Evolutionary conservation across 176 grass and related monocot genomes (phyloP), one percentile per base, ranked within the genome.

Genomic region (Hyparrhenia diplandra): DNA sequence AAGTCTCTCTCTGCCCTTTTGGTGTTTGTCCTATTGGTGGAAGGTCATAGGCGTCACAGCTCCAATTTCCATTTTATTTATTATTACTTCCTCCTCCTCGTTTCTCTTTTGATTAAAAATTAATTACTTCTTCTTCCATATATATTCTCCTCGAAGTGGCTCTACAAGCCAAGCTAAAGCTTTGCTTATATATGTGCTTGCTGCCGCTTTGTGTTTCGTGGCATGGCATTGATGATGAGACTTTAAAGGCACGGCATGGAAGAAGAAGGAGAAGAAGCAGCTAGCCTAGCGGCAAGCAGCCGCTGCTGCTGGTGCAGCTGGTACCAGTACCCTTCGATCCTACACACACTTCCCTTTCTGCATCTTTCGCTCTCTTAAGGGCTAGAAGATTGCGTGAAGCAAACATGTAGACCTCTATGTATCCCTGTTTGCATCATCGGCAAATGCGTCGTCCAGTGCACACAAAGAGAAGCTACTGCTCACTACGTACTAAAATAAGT

Each of bases 231-330:
- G 58, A 57, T 57, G 92, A 92, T 92, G 88, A 94, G 88, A 90
- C 95, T 98, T 98, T 89, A 98, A 98, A 94, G 95, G 92, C 92
- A 98, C 95, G 95, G 86, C 87, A 94, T 84, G 92, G 83, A 92
- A 67, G 64, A 89, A 54, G 69, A 49, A 88, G 77, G n/a, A n/a
- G 78, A 34, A 27, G 40, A 9, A 3, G n/a, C 23, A n/a, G n/a
- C n/a, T n/a, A n/a, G n/a, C n/a, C 10, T 5, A 6, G 3, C 2
- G 3, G n/a, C n/a, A n/a, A n/a, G 21, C 55, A 2, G 57, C 23
- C 4, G n/a, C 55, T 4, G 57, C 57, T 13, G 57, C 21, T 57
- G 54, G 21, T 42, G 59, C 54, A 40, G 79, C 82, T 85, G 89
- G 89, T 85, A 73, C 82, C 80, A 87, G 89, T 87, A 85, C 87